A percentile compares a stretch with the other conserved stretches of the same genome.
These are phyloP conservation scores for Lepiota subincarnata DNA, from an alignment of 768 basidiomycete genomes.

Conservation along the genomic window DNA sequence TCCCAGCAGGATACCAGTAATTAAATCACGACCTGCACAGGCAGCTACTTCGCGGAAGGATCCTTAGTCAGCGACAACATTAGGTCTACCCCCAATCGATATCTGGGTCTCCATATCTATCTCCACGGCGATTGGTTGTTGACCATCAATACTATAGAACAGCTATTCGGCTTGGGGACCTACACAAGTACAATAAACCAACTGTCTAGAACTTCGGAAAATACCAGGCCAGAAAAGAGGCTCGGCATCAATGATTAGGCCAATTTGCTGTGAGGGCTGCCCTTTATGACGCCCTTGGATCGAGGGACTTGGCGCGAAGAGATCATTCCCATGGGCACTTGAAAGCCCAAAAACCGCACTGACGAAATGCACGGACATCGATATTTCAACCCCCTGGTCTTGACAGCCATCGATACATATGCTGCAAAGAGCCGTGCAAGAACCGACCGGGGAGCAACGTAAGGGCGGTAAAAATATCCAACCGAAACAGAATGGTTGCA, in stretches of 20 bases:
- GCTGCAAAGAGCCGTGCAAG: conserved; percentile 1
- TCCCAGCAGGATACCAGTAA: neutral
- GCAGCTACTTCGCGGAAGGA: neutral
- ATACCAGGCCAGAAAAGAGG: neutral
- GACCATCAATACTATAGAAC: neutral
- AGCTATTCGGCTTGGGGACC: too few species aligned
- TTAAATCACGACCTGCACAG: neutral
- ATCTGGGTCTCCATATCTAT: neutral
- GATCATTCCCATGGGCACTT: too few species aligned
- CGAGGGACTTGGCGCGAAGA: too few species aligned
- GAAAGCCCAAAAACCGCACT: too few species aligned
- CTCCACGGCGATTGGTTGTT: conserved; percentile 1
- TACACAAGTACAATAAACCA: neutral
- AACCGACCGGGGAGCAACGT: conserved; percentile 1
- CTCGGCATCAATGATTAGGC: neutral
- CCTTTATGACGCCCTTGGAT: too few species aligned
- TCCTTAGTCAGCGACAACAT: neutral
- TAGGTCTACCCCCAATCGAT: neutral
- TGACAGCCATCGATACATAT: neutral
- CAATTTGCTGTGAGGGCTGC: neutral
- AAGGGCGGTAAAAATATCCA: neutral
- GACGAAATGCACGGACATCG: neutral
- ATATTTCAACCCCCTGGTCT: neutral
- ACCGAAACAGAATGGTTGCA: neutral
- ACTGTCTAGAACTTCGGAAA: neutral